Evolutionary conservation across 148 eudicot species (phyloP).

Genomic region (Vaccinium darrowii): DNA sequence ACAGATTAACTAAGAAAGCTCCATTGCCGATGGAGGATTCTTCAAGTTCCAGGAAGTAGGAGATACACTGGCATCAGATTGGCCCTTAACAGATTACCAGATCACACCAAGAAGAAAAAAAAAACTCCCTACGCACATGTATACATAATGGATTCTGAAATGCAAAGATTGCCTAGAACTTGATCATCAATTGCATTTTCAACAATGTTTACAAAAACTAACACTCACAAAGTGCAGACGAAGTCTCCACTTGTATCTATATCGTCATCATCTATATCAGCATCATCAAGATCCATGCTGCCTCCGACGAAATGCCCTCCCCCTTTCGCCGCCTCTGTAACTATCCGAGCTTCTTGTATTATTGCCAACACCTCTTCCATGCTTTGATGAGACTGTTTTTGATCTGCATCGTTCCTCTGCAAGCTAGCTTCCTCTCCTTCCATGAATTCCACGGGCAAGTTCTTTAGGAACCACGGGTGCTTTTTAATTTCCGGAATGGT

Average conservation of each 20-base stretch:
- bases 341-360: conserved; percentile 58
- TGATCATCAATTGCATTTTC: neutral
- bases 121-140: neutral
- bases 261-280: conserved; percentile 60
- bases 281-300: conserved; percentile 69
- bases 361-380: conserved; percentile 53
- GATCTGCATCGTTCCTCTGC: conserved; percentile 37
- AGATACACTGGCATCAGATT: neutral
- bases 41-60: neutral
- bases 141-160: neutral
- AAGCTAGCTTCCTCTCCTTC: conserved; percentile 49
- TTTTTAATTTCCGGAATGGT: conserved; percentile 73
- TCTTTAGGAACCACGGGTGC: conserved; percentile 81
- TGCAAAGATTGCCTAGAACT: neutral
- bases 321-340: conserved; percentile 26
- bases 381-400: conserved; percentile 49
- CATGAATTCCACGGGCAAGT: conserved; percentile 66
- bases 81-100: neutral
- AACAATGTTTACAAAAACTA: neutral
- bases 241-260: conserved; percentile 64
- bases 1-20: neutral
- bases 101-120: neutral
- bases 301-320: conserved; percentile 28
- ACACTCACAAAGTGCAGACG: conserved; percentile 38
- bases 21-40: neutral